Evolutionary conservation across 495 filamentous ascomycete species (phyloP), one percentile per base, ranked within the genome.

Genomic region (Chaetomidium leptoderma): DNA sequence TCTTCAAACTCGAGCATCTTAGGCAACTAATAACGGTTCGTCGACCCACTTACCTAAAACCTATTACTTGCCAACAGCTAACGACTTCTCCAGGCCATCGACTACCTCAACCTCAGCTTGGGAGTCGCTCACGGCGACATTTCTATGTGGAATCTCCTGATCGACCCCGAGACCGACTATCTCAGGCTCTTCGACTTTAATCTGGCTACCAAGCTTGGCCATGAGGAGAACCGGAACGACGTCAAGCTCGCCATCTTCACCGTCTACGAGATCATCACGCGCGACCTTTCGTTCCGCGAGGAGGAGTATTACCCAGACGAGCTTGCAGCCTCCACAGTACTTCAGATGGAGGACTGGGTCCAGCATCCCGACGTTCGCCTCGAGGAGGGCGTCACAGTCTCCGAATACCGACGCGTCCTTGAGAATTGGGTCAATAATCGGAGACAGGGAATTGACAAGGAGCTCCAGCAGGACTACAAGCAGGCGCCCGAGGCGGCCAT

Each of bases 171-270:
- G 8, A 55, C 55, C 4, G 54, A 58, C 37, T 14, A 30, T 17
- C 42, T 58, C 21, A 17, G 45, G 17, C 11, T 62, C 44, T 58
- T 58, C 13, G 50, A 58, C 55, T 62, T 62, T 51, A 58, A 58
- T 26, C 2, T 37, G 1, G 50, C 23, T 9, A 17, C 51, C 50
- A 54, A 50, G 39, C 55, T 58, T 13, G 55, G 46, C 14, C 46
- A 47, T 27, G 44, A 58, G 2, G 19, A 30, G 13, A 21, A 51
- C 40, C 43, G 43, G 24, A 56, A 42, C 46, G 53, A 61, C 14
- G 46, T 61, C 27, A 49, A 56, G 14, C 27, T 45, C n/a, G 58
- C 45, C 26, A 19, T 60, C 2, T 55, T 60, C 45, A 26, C 52
- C 26, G 6, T 60, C 9, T 60, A 55, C 42, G 58, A 55, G 16